A percentile compares a stretch with the other conserved stretches of the same genome.
phyloP scores from a whole-genome alignment of 1,284 basidiomycete genomes.

The Thelephora terrestris region DNA sequence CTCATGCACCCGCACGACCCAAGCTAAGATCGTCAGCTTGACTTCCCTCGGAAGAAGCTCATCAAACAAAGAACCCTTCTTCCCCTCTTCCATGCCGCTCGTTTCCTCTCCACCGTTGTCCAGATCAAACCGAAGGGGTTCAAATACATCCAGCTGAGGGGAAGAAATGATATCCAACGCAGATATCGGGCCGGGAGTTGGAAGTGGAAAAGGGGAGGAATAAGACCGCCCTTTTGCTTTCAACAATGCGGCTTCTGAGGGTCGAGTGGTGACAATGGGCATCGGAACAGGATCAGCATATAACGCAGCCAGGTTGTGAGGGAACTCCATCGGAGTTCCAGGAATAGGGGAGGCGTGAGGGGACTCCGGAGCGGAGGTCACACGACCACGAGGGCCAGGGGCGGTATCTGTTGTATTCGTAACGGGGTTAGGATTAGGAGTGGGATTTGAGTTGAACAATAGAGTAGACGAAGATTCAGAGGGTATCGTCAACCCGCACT shows the following conservation, averaged over 20 bases:
- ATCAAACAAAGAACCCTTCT: constrained; percentile 33
- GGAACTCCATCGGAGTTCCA: constrained; percentile 10
- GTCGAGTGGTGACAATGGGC: constrained; percentile 7
- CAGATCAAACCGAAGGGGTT: constrained; percentile 35
- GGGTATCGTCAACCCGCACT: not conserved
- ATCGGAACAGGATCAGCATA: not conserved
- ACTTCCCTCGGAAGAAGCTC: constrained; percentile 66
- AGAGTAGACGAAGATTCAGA: not conserved
- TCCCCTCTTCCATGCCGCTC: too few relatives aligned
- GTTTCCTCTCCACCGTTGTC: constrained; percentile 23
- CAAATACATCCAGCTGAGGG: constrained; percentile 35
- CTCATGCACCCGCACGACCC: constrained; percentile 44
- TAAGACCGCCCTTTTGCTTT: constrained; percentile 50
- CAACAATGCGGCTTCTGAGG: constrained; percentile 17
- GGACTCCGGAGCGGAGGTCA: constrained; percentile 22
- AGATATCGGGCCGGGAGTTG: constrained; percentile 18
- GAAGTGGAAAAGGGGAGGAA: constrained; percentile 51
- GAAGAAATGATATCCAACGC: constrained; percentile 43
- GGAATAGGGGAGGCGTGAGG: constrained; percentile 20
- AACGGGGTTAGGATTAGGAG: not conserved
- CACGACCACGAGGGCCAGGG: constrained; percentile 31
- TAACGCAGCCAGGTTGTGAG: not conserved
- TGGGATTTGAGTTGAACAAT: too few relatives aligned
- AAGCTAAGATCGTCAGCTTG: constrained; percentile 51
- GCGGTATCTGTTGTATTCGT: not conserved